A percentile compares a stretch with the other conserved stretches of the same genome.
Conservation (phyloP, 345 rosid species). For the Populus nigra region DNA sequence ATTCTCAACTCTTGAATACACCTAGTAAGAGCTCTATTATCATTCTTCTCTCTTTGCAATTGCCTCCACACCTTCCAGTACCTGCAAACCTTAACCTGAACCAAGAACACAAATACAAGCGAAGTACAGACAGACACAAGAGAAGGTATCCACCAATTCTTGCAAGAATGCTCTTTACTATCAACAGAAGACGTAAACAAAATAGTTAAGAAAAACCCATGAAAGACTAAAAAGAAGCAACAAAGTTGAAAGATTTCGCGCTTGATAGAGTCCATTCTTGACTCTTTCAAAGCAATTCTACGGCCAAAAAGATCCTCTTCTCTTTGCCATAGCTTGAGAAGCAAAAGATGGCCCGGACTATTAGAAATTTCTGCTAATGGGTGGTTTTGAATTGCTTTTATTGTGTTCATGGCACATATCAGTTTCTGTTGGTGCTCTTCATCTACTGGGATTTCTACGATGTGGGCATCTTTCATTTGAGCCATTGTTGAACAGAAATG, state of each 20-base stretch:
- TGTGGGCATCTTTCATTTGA: constrained; percentile 57
- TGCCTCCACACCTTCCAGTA: constrained; percentile 72
- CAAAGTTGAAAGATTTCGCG: constrained; percentile 82
- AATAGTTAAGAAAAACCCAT: constrained; percentile 60
- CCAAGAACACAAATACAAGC: constrained; percentile 60
- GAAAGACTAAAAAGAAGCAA: constrained; percentile 68
- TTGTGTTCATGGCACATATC: constrained; percentile 30
- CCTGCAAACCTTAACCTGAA: constrained; percentile 64
- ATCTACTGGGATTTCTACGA: constrained; percentile 79
- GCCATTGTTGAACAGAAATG: constrained; percentile 34
- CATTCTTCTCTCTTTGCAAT: constrained; percentile 68
- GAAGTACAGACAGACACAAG: constrained; percentile 55
- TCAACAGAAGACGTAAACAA: constrained; percentile 55
- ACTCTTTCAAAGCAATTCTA: constrained; percentile 50
- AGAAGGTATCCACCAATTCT: constrained; percentile 87
- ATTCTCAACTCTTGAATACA: constrained; percentile 84
- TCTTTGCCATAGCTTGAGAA: constrained; percentile 88
- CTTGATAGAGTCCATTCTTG: constrained; percentile 69
- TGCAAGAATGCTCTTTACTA: constrained; percentile 31
- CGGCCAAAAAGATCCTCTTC: constrained; percentile 68
- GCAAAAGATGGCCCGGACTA: constrained; percentile 91
- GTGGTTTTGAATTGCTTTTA: constrained; percentile 73
- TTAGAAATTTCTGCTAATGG: constrained; percentile 83
- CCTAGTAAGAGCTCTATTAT: constrained; percentile 60
- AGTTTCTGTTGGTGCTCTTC: constrained; percentile 64